phyloP scores from a whole-genome alignment of 257 asterid species.

The Nemophila menziesii region DNA sequence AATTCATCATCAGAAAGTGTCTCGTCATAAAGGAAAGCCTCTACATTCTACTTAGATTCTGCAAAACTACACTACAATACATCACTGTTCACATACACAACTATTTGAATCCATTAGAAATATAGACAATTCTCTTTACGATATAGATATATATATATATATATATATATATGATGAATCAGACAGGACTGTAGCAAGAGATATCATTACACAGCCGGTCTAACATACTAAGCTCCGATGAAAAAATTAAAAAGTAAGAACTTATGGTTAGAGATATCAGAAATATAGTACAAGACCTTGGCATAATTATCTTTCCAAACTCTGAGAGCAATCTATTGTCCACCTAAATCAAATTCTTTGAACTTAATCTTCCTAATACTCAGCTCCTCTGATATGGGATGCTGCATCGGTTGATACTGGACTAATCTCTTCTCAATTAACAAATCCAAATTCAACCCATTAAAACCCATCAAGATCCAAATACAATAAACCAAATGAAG shows the following conservation, averaged over 20 bases:
- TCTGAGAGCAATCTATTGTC: constrained; percentile 79
- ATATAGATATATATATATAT: neutral
- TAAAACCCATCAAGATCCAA: too few relatives aligned
- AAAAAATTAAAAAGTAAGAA: neutral
- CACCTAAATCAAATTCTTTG: constrained; percentile 75
- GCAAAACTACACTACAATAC: constrained; percentile 8
- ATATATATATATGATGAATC: too few relatives aligned
- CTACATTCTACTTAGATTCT: constrained; percentile 8
- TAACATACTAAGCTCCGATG: neutral
- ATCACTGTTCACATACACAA: constrained; percentile 9
- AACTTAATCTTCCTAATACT: constrained; percentile 74
- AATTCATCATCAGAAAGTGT: constrained; percentile 16
- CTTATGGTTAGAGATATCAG: too few relatives aligned
- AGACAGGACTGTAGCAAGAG: too few relatives aligned
- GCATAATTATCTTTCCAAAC: constrained; percentile 85
- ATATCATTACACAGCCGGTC: too few relatives aligned
- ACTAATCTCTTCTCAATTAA: neutral
- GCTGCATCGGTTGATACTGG: constrained; percentile 30
- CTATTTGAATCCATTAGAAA: constrained; percentile 2
- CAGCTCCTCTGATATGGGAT: constrained; percentile 73
- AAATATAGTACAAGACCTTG: constrained; percentile 29
- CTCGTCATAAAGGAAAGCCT: constrained; percentile 10
- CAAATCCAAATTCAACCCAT: too few relatives aligned
- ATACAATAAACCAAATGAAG: neutral
- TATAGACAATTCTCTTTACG: neutral